Evolutionary conservation across 208 protist genomes (phyloP).

Genomic region (Endotrypanum monterogeii): DNA sequence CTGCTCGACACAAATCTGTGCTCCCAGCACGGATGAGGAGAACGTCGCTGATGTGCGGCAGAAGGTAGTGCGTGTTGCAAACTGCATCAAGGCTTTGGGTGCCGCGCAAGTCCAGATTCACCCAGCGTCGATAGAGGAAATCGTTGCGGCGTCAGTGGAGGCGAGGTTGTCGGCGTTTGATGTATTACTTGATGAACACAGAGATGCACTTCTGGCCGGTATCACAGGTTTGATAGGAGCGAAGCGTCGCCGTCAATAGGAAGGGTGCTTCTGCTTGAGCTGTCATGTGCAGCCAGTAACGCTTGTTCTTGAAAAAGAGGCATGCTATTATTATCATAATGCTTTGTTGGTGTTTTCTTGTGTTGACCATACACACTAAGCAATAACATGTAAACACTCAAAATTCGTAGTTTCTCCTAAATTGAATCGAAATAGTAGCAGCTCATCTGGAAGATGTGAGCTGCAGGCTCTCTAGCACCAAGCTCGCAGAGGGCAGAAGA

Average conservation of each 20-base stretch:
- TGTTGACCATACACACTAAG: too few relatives aligned
- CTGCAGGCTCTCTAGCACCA: too few relatives aligned
- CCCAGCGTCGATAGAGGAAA: conserved; percentile 53
- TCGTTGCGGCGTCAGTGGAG: conserved; percentile 53
- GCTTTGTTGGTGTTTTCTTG: too few relatives aligned
- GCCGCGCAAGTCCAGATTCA: conserved; percentile 52
- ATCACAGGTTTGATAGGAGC: conserved; percentile 26
- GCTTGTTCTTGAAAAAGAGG: conserved; percentile 1
- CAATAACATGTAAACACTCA: too few relatives aligned
- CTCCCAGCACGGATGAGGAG: conserved; percentile 14
- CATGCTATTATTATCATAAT: too few relatives aligned
- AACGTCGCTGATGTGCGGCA: conserved; percentile 33
- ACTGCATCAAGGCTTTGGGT: conserved; percentile 73
- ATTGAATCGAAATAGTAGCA: too few relatives aligned
- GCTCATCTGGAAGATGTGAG: too few relatives aligned
- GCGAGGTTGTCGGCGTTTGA: conserved; percentile 61
- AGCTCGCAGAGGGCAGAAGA: neutral
- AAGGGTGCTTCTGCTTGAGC: neutral
- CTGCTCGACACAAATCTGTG: conserved; percentile 37
- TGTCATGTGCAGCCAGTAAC: neutral
- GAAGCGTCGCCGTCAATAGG: conserved; percentile 21
- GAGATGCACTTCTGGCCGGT: conserved; percentile 16
- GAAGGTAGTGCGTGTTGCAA: conserved; percentile 64
- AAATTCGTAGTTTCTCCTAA: too few relatives aligned
- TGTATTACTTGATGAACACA: conserved; percentile 42